Evolutionary conservation across 352 stramenopile species (phyloP).

Genomic region (Sclerospora graminicola): DNA sequence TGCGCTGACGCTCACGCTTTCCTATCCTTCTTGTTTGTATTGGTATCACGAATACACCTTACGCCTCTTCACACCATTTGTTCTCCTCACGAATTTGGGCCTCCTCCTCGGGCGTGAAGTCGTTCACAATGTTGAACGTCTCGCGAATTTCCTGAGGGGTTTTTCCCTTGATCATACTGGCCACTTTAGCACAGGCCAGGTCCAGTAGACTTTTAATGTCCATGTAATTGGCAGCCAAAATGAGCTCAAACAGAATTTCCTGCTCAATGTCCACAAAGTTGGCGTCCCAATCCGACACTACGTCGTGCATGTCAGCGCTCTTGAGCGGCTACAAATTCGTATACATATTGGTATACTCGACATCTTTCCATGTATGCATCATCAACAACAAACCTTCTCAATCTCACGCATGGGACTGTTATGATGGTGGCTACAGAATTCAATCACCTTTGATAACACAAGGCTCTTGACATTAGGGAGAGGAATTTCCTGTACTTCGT

Average conservation of each 20-base stretch:
- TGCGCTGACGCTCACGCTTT: neutral
- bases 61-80: slow-evolving; percentile 99
- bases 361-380: neutral
- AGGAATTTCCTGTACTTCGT: slow-evolving; percentile 94
- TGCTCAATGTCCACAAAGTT: slow-evolving; percentile 99
- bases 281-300: slow-evolving; percentile 99
- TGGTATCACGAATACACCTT: slow-evolving; percentile 20
- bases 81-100: slow-evolving; percentile 99
- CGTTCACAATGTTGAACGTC: slow-evolving; percentile 99
- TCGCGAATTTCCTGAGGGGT: slow-evolving; percentile 98
- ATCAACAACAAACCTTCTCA: slow-evolving; percentile 83
- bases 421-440: slow-evolving; percentile 94
- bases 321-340: slow-evolving; percentile 87
- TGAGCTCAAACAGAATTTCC: slow-evolving; percentile 99
- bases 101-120: slow-evolving; percentile 99
- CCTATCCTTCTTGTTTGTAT: neutral
- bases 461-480: slow-evolving; percentile 96
- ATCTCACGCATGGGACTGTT: slow-evolving; percentile 98
- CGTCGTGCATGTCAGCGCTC: slow-evolving; percentile 95
- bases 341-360: neutral
- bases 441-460: slow-evolving; percentile 95
- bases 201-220: slow-evolving; percentile 97
- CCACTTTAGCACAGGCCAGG: slow-evolving; percentile 86
- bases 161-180: slow-evolving; percentile 94
- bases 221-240: slow-evolving; percentile 99